A percentile compares a stretch with the other conserved stretches of the same genome.
phyloP scores from a whole-genome alignment of 1,284 basidiomycete species.

The Takashimella koratensis region DNA sequence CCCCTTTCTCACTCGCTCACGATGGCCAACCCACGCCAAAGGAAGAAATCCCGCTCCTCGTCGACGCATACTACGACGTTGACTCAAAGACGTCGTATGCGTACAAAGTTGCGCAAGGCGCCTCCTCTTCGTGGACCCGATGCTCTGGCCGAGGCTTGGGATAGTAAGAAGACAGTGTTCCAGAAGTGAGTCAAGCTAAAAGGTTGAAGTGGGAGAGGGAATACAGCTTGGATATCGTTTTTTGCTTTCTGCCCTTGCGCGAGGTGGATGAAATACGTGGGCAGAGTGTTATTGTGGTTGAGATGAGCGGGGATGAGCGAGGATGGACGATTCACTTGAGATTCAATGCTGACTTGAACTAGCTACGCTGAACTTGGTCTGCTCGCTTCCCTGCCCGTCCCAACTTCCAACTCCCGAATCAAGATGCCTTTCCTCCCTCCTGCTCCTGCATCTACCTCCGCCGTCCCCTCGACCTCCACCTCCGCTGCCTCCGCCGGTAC shows the following conservation, averaged over 20 bases:
- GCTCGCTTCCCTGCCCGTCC: slow-evolving; percentile 43
- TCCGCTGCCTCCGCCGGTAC: slow-evolving; percentile 3
- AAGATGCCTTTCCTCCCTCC: slow-evolving; percentile 56
- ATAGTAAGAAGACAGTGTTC: slow-evolving; percentile 78
- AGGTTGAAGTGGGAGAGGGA: too few relatives aligned
- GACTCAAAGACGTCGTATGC: slow-evolving; percentile 34
- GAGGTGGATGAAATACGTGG: too few relatives aligned
- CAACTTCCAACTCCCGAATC: slow-evolving; percentile 29
- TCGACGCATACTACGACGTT: slow-evolving; percentile 34
- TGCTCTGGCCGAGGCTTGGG: slow-evolving; percentile 79
- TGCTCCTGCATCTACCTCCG: slow-evolving; percentile 6
- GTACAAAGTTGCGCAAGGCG: slow-evolving; percentile 56
- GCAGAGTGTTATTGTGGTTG: too few relatives aligned
- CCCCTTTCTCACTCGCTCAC: slow-evolving; percentile 3
- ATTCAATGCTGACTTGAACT: too few relatives aligned
- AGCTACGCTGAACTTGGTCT: slow-evolving; percentile 49
- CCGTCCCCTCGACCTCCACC: background rate
- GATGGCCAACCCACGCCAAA: slow-evolving; percentile 92
- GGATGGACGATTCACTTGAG: background rate
- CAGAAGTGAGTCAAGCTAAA: slow-evolving; percentile 82
- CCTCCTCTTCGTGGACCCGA: slow-evolving; percentile 81
- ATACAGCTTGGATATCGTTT: too few relatives aligned
- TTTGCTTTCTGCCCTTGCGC: background rate
- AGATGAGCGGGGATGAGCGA: too few relatives aligned
- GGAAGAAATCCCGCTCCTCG: slow-evolving; percentile 41